These are phyloP conservation scores for Pseudocercospora vitis DNA, from an alignment of 2,329 filamentous ascomycete species.

Conservation along the genomic window DNA sequence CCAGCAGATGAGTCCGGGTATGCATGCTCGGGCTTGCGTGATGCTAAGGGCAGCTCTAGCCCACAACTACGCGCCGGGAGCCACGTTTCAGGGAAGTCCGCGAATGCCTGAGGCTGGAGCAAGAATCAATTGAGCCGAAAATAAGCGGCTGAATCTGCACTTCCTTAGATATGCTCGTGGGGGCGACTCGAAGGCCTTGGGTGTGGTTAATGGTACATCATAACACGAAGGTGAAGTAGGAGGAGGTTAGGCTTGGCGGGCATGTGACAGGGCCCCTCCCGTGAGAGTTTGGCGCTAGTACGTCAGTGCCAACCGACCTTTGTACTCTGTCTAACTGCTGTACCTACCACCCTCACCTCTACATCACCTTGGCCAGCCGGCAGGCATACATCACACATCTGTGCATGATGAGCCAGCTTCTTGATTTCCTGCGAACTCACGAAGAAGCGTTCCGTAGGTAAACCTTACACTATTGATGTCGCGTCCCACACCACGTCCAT, in stretches of 20 bases:
- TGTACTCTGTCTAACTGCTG: not conserved
- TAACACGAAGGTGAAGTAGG: no score
- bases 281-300: not conserved
- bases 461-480: slow-evolving; percentile 26
- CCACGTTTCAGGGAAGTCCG: not conserved
- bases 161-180: no score
- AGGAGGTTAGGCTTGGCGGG: no score
- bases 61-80: not conserved
- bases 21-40: no score
- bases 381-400: not conserved
- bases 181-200: no score
- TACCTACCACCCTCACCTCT: no score
- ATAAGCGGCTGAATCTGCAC: no score
- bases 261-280: not conserved
- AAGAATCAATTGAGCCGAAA: not conserved
- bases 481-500: no score
- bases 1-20: no score
- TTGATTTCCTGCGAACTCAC: slow-evolving; percentile 57
- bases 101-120: not conserved
- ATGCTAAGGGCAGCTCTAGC: not conserved
- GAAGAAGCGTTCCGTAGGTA: slow-evolving; percentile 53
- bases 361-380: no score
- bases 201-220: no score
- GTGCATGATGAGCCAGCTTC: slow-evolving; percentile 49
- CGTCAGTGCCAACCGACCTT: not conserved